A percentile compares a stretch with the other conserved stretches of the same genome.
Evolutionary conservation across 2,329 filamentous ascomycete species (phyloP).

Genomic region (Nigrospora osmanthi): DNA sequence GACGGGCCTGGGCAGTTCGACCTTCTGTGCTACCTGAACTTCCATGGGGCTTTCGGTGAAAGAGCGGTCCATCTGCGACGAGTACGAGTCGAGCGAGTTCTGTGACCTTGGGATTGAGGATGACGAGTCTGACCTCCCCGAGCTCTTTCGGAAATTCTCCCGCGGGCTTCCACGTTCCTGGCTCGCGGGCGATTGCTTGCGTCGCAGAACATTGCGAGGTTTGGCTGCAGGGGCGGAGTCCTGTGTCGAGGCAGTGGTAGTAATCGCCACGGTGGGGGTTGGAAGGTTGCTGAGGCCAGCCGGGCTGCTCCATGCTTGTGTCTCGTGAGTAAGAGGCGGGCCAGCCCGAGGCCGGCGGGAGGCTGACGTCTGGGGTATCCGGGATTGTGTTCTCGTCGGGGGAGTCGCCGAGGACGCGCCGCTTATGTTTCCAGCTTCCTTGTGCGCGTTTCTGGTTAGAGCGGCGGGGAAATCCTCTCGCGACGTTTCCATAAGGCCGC

Average conservation of each 20-base stretch:
- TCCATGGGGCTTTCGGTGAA: slow-evolving; percentile 36
- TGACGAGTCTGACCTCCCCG: slow-evolving; percentile 31
- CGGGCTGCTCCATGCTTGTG: slow-evolving; percentile 32
- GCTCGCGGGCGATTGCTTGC: slow-evolving; percentile 40
- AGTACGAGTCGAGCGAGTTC: slow-evolving; percentile 24
- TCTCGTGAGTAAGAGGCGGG: slow-evolving; percentile 31
- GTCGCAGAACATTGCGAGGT: slow-evolving; percentile 35
- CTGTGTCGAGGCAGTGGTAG: slow-evolving; percentile 24
- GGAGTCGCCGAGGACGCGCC: slow-evolving; percentile 9
- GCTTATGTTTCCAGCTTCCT: slow-evolving; percentile 14
- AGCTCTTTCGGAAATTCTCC: slow-evolving; percentile 25
- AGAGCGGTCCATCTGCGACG: slow-evolving; percentile 30
- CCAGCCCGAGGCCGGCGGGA: slow-evolving; percentile 16
- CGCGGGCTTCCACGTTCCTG: slow-evolving; percentile 25
- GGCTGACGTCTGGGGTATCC: slow-evolving; percentile 26
- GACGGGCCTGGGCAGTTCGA: slow-evolving; percentile 29
- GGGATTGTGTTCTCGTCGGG: slow-evolving; percentile 21
- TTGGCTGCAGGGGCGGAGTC: slow-evolving; percentile 2
- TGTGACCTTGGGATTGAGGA: slow-evolving; percentile 33
- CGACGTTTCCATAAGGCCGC: slow-evolving; percentile 17
- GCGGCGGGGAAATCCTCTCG: slow-evolving; percentile 14
- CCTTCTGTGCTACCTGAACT: slow-evolving; percentile 30
- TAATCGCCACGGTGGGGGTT: slow-evolving; percentile 19
- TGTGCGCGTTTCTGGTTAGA: slow-evolving; percentile 15
- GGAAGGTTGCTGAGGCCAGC: slow-evolving; percentile 22